Base-by-base conservation (phyloP, 2,329 filamentous ascomycete genomes). In the Alternaria gansuensis region DNA sequence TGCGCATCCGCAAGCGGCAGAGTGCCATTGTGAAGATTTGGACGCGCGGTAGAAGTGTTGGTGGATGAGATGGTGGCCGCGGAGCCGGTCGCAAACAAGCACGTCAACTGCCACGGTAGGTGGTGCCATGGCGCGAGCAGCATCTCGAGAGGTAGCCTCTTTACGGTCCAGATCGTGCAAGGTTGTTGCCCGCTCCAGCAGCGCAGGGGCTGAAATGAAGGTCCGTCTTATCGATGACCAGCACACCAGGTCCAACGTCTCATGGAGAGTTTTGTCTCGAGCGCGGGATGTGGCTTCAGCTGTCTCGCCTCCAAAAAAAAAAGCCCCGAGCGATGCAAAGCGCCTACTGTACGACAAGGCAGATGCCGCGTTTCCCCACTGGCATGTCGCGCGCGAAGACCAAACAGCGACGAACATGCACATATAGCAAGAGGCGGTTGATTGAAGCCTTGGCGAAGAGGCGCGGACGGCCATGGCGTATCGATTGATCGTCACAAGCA, bases 1-100 rank as follows among this genome's bases (percentile, higher is more conserved):
- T 68, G 57, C 8, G 54, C 52, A 24, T 58, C 51, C 37, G 66
- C 66, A 53, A 77, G 52, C n/a, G 62, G 56, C 9, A 72, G 51
- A 1, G 61, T 60, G 50, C 58, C 65, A 39, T 50, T 39, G 28
- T 60, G 63, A 4, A 57, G 46, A 26, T 51, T 21, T 10, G 52
- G 28, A 48, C 49, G 57, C 31, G 56, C 54, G 0, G 70, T 71
- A 33, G 68, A 63, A 0, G 52, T 57, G 59, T 75, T 74, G 26
- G 74, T 70, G 50, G 71, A 62, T 23, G 63, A 56, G 46, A 76
- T 71, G 45, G 52, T 54, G 51, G 71, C 71, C 0, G 67, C 48
- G 40, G 62, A 61, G 44, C 58, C 56, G 24, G 64, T 48, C 31
- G 65, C 66, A 29, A 72, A 60, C 44, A 72, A 59, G 51, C 69